phyloP scores from a whole-genome alignment of 352 stramenopile genomes.

The Phytophthora parvispora region DNA sequence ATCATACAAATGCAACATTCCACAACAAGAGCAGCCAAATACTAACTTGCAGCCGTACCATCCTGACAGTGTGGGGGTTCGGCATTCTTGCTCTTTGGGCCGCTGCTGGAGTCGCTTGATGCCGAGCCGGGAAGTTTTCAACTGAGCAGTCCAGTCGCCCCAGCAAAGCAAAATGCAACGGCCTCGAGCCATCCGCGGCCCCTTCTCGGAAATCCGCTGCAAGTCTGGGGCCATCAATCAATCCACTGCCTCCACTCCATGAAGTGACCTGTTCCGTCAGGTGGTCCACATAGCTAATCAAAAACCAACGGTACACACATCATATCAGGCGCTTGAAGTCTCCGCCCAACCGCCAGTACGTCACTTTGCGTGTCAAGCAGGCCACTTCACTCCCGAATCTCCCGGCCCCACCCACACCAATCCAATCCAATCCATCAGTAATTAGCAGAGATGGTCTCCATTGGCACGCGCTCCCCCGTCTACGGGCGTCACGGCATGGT shows the following conservation, averaged over 20 bases:
- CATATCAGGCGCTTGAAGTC: constrained; percentile 4
- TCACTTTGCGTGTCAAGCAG: background rate
- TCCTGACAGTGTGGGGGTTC: background rate
- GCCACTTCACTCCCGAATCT: constrained; percentile 16
- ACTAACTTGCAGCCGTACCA: constrained; percentile 8
- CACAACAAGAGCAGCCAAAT: too few species aligned
- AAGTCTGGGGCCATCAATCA: constrained; percentile 9
- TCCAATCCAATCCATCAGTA: background rate
- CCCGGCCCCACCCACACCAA: background rate
- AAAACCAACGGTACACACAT: constrained; percentile 6
- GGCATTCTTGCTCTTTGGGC: constrained; percentile 8
- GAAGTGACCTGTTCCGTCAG: constrained; percentile 1
- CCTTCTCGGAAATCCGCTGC: constrained; percentile 10
- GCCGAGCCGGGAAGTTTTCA: constrained; percentile 8
- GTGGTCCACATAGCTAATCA: constrained; percentile 1
- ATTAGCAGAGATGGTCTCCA: constrained; percentile 42
- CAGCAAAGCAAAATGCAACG: background rate
- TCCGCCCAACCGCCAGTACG: background rate
- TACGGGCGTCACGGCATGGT: constrained; percentile 94
- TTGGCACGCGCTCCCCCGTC: constrained; percentile 88
- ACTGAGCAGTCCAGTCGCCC: constrained; percentile 9
- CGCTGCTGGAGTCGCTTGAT: constrained; percentile 7
- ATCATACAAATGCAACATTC: background rate
- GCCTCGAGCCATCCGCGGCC: background rate
- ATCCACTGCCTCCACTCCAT: background rate